These are phyloP conservation scores for Hypoxylon sp. DNA, from an alignment of 2,329 filamentous ascomycete genomes.

Conservation along the genomic window DNA sequence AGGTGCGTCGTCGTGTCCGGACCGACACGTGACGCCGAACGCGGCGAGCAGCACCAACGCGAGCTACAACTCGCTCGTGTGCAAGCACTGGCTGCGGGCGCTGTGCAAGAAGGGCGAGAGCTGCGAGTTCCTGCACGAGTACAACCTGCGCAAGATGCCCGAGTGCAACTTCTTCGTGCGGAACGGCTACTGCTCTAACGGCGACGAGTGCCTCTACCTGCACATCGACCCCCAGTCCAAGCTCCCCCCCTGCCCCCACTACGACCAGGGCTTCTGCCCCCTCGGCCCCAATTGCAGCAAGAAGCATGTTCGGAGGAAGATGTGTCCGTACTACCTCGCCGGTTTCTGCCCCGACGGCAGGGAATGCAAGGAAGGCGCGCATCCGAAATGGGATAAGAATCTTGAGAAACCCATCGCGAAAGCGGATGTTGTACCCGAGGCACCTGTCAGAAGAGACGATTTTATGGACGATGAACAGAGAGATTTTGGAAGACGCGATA, in stretches of 20 bases:
- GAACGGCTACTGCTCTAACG: conserved; percentile 95
- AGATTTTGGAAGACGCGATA: conserved; percentile 50
- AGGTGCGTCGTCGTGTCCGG: conserved; percentile 84
- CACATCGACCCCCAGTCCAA: conserved; percentile 88
- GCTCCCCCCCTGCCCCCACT: conserved; percentile 87
- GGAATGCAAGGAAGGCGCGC: conserved; percentile 83
- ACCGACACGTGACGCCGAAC: conserved; percentile 75
- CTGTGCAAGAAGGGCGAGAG: conserved; percentile 97
- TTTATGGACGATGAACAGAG: conserved; percentile 54
- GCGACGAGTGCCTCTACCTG: conserved; percentile 94
- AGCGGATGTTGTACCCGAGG: conserved; percentile 71
- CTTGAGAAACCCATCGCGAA: conserved; percentile 82
- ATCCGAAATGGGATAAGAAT: conserved; percentile 85
- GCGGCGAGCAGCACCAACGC: conserved; percentile 56
- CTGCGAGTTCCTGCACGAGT: conserved; percentile 99
- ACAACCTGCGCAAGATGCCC: conserved; percentile 97
- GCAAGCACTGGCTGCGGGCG: conserved; percentile 98
- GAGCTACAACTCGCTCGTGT: conserved; percentile 86
- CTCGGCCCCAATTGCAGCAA: conserved; percentile 89
- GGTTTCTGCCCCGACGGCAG: conserved; percentile 92
- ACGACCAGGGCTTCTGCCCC: conserved; percentile 94
- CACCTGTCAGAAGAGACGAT: conserved; percentile 61
- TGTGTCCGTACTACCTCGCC: conserved; percentile 89
- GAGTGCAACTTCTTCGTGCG: conserved; percentile 97
- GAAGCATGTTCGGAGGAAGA: conserved; percentile 84